Base-by-base conservation (phyloP, 2,329 filamentous ascomycete species). In the Ceratocystis lukuohia region DNA sequence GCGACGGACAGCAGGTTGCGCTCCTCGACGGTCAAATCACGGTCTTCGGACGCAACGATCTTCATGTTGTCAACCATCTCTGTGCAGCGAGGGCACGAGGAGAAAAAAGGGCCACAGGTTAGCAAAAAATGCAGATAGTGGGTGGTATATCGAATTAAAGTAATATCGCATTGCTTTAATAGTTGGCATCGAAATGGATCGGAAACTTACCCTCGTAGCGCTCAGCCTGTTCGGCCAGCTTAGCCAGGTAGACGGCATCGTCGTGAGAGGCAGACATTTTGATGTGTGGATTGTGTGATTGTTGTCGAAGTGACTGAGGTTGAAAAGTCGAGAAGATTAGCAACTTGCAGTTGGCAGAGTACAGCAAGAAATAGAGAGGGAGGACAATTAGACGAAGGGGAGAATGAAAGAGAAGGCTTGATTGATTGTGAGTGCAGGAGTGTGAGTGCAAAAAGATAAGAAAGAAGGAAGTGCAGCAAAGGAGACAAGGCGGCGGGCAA, bases 21-120 rank as follows among this genome's bases (percentile, higher is more conserved):
- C 85, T 96, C 92, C 81, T 96, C 93, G 72, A 96, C 91, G 71
- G 87, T 88, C 73, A 91, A 84, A 75, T 91, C 88, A 74, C 83
- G 86, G 76, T 89, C 85, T 77, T 93, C 90, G 72, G 89, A 92
- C 74, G 93, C 93, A 75, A 96, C 93, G 72, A 89, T 87, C 87
- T 96, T 97, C 93, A 97, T 97, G 86, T 96, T 96, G 84, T 96
- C 91, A 72, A 97, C 93, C 93, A 97, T 96, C 82, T 96, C 93
- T 96, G 79, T 68, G 71, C 61, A 33, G 3, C 3, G 41, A 33
- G 22, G 48, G 2, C 48, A 53, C 7, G 20, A 53, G 20, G 5
- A 53, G 20, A 28, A 53, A 53, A 25, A 53, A 15, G 20, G 22
- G 25, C n/a, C 44, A 66, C 5, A 22, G n/a, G 61, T 68, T 66